Evolutionary conservation across 345 rosid genomes (phyloP), one percentile per base, ranked within the genome.

Genomic region (Pelargonium nanum): DNA sequence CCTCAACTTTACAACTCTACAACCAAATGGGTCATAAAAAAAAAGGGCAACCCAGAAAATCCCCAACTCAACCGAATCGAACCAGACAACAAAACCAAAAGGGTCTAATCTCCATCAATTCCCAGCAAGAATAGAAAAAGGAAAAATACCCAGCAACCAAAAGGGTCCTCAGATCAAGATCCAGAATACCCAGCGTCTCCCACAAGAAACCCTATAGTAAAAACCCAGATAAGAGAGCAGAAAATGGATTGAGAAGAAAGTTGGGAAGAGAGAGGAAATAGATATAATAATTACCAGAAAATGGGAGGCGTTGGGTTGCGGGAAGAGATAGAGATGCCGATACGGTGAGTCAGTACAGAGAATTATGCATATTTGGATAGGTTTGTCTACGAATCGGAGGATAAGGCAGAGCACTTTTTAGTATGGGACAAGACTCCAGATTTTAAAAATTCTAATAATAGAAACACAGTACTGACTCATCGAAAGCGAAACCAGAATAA

Each of bases 321-420:
- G 44, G 59, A 60, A 55, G 45, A 44, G 70, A 60, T 67, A 60
- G 55, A 60, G 65, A 67, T 45, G 24, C 34, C 22, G 59, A 66
- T 32, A 53, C 34, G 69, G 32, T 53, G 70, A 66, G 23, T 26
- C 26, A 40, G 59, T 16, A 19, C 44, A 26, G 13, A 53, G 26
- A 24, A 25, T 51, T 44, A n/a, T 9, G 6, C 45, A 25, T 8
- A 51, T 19, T 51, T 51, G 54, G 55, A 24, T 23, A 23, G 7
- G 12, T 5, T 5, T 8, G 34, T 28, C 5, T 3, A 28, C 34
- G 5, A 8, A 28, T 28, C 34, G 53, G 34, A 24, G 64, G 54
- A 51, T 51, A 51, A 51, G 54, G 20, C 45, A 4, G 13, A 15
- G 1, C 45, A 34, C 45, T 28, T 28, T 28, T 28, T 28, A 3